Base-by-base conservation (phyloP, 495 filamentous ascomycete species). In the Parathielavia appendiculata region DNA sequence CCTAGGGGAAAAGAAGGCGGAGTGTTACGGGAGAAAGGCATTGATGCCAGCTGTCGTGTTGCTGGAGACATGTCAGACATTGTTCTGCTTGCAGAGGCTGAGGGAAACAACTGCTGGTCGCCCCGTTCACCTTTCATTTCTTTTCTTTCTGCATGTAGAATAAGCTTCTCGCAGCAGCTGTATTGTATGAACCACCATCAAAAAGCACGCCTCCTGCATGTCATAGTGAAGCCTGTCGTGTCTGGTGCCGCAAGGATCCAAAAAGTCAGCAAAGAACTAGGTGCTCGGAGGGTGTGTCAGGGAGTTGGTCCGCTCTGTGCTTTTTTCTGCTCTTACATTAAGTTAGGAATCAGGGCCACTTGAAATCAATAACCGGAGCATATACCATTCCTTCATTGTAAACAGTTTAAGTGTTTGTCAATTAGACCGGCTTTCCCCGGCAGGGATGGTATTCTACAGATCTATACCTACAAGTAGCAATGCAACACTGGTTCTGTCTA, bases 381-480 rank as follows among this genome's bases (percentile, higher is more conserved):
- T 6, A 6, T 30, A 6, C 26, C 26, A 30, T 6, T 6, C 26
- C 26, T 30, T 6, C 6, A 6, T 30, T 30, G 26, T 30, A 6
- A 30, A 6, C 26, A 30, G 6, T 30, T 30, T 2, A 3, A 30
- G 2, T 30, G 6, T 30, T 6, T 6, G 26, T 30, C 26, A 2
- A n/a, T 6, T 30, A 30, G 3, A 2, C 26, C 26, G 6, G 2
- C 26, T 30, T 30, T 30, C 26, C n/a, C 2, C 26, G 26, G 26
- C 26, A 30, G 26, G n/a, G 26, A 30, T 30, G n/a, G 49, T 49
- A 52, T 40, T 35, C 49, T 39, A 23, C 36, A 23, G 34, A 20
- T 23, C 19, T 52, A 38, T 40, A 4, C 49, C 49, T 52, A 52
- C 49, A 52, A 52, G 22, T 10, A 51, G 11, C 32, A 11, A 22